phyloP scores from a whole-genome alignment of 2,329 filamentous ascomycete genomes.

The Diaporthe amygdali region DNA sequence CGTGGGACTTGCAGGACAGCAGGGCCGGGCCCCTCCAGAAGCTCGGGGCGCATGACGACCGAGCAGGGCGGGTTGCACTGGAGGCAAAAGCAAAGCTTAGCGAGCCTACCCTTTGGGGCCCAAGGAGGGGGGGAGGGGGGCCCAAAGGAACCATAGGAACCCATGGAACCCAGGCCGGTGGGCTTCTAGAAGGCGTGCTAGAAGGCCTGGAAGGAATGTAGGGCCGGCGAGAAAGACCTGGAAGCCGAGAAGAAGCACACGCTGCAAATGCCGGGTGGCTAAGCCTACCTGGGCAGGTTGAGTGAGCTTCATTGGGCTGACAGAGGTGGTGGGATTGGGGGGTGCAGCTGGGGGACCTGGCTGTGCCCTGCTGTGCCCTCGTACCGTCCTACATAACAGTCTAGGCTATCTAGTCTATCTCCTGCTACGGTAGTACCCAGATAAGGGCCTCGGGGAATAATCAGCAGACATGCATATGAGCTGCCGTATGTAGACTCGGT shows the following conservation, averaged over 20 bases:
- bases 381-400: not conserved
- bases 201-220: constrained; percentile 9
- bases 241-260: constrained; percentile 11
- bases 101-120: not conserved
- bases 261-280: constrained; percentile 22
- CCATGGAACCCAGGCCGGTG: not conserved
- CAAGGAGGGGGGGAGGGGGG: too few species aligned
- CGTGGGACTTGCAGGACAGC: not conserved
- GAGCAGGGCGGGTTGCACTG: constrained; percentile 16
- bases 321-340: not conserved
- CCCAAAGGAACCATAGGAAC: not conserved
- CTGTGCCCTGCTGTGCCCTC: constrained; percentile 2
- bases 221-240: not conserved
- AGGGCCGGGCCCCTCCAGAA: constrained; percentile 13
- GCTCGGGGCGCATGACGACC: constrained; percentile 20
- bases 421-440: not conserved
- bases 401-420: not conserved
- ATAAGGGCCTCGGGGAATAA: constrained; percentile 12
- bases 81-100: constrained; percentile 18
- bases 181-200: constrained; percentile 24
- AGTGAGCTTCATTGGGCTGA: constrained; percentile 10
- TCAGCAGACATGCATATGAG: constrained; percentile 25
- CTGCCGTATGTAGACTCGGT: constrained; percentile 8
- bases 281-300: constrained; percentile 24
- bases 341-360: too few species aligned